These are phyloP conservation scores for Camelina laxa DNA, from an alignment of 345 rosid genomes.

Conservation along the genomic window DNA sequence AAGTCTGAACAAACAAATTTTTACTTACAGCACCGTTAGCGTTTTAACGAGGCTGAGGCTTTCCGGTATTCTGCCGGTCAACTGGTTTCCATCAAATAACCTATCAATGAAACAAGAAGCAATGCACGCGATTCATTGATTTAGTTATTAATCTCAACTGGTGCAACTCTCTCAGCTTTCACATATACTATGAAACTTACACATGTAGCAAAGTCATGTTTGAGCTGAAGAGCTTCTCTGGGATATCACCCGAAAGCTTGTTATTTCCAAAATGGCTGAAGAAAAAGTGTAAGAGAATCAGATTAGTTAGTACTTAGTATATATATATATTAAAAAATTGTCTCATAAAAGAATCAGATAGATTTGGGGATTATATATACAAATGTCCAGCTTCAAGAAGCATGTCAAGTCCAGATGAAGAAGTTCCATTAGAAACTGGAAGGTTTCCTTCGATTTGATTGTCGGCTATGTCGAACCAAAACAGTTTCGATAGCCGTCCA, in stretches of 20 bases:
- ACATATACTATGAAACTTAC: constrained; percentile 2
- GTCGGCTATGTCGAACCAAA: constrained; percentile 3
- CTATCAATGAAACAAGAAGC: not conserved
- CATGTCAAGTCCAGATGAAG: constrained; percentile 21
- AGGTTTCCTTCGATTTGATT: not conserved
- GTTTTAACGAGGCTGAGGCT: not conserved
- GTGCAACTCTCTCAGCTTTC: not conserved
- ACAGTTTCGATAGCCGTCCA: not conserved
- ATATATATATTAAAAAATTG: not conserved
- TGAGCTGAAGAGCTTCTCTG: constrained; percentile 10
- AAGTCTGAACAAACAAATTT: not conserved
- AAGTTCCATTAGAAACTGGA: not conserved
- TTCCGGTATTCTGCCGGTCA: not conserved
- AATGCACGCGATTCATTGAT: too few species aligned
- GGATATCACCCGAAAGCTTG: constrained; percentile 5
- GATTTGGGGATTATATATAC: not conserved
- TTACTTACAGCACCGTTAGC: not conserved
- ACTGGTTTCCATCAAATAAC: not conserved
- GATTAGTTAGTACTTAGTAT: not conserved
- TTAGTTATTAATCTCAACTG: not conserved
- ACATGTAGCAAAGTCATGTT: constrained; percentile 7
- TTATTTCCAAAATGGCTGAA: constrained; percentile 12
- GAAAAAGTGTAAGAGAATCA: not conserved
- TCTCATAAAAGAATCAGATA: not conserved
- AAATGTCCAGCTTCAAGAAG: not conserved